These are phyloP conservation scores for Epichloe gansuensis DNA, from an alignment of 2,329 filamentous ascomycete species.

Conservation along the genomic window DNA sequence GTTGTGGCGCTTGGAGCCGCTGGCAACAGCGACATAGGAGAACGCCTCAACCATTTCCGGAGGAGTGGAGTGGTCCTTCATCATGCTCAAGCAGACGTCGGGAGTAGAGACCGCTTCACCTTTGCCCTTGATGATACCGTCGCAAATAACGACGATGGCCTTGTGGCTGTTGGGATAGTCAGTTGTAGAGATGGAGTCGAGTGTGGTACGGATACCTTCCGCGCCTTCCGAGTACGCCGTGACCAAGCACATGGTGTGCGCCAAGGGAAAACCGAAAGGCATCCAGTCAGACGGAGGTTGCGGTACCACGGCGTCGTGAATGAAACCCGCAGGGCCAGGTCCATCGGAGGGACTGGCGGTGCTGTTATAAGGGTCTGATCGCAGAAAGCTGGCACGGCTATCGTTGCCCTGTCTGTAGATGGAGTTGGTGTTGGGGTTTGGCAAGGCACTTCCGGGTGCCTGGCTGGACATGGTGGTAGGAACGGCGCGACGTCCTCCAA, in stretches of 20 bases:
- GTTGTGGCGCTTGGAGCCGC: constrained; percentile 94
- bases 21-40: constrained; percentile 93
- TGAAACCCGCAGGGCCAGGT: constrained; percentile 81
- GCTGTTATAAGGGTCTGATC: constrained; percentile 41
- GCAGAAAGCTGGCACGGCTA: constrained; percentile 53
- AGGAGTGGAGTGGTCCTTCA: constrained; percentile 76
- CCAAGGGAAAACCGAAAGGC: constrained; percentile 89
- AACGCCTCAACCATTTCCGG: constrained; percentile 77
- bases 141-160: constrained; percentile 88
- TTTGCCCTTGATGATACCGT: constrained; percentile 93
- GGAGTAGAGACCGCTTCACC: constrained; percentile 81
- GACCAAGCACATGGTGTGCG: constrained; percentile 86
- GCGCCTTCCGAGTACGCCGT: constrained; percentile 96
- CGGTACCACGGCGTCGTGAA: constrained; percentile 89
- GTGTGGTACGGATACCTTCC: constrained; percentile 80
- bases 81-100: constrained; percentile 83
- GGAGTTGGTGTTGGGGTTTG: constrained; percentile 42
- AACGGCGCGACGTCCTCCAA: constrained; percentile 36
- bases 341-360: constrained; percentile 51
- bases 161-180: constrained; percentile 99
- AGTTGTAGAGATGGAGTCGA: constrained; percentile 93
- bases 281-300: constrained; percentile 96
- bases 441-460: constrained; percentile 57
- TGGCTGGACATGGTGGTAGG: constrained; percentile 96
- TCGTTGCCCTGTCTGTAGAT: constrained; percentile 60